Evolutionary conservation across 805 yeast species (phyloP).

Genomic region (Saturnispora hagleri): DNA sequence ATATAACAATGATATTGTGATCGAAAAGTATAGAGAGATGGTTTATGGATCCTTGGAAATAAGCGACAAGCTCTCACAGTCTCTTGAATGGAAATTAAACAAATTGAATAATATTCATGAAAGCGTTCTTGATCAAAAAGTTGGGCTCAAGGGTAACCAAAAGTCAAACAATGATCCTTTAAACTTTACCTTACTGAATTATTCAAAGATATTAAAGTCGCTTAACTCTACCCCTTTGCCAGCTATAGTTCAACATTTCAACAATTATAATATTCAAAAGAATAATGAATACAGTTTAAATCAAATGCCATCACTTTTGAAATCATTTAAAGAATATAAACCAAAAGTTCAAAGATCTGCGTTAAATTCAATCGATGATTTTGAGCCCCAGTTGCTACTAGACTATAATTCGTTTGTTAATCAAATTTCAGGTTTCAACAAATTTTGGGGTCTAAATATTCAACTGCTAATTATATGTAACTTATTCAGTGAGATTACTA

Average conservation of each 20-base stretch:
- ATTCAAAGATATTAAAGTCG: not conserved
- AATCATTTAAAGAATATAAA: not conserved
- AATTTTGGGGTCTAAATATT: slow-evolving; percentile 14
- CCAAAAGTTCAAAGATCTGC: not conserved
- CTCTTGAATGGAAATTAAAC: slow-evolving; percentile 23
- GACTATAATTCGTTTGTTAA: slow-evolving; percentile 17
- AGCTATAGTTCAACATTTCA: not conserved
- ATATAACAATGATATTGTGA: slow-evolving; percentile 15
- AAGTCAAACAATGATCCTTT: not conserved
- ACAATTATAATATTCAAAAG: not conserved
- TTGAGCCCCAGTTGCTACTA: slow-evolving; percentile 22
- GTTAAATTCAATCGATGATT: not conserved
- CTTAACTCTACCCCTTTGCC: not conserved
- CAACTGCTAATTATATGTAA: slow-evolving; percentile 22
- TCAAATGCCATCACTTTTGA: not conserved
- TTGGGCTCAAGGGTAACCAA: not conserved
- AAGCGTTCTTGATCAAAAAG: not conserved
- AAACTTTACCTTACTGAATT: not conserved
- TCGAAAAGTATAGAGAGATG: slow-evolving; percentile 18
- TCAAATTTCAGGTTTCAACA: slow-evolving; percentile 15
- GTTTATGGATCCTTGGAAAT: slow-evolving; percentile 22
- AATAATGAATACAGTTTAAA: not conserved
- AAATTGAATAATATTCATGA: slow-evolving; percentile 14
- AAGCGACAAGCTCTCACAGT: slow-evolving; percentile 23
- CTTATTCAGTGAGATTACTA: slow-evolving; percentile 15